Conservation (phyloP, 1,284 basidiomycete genomes). For the Irpex sp. region DNA sequence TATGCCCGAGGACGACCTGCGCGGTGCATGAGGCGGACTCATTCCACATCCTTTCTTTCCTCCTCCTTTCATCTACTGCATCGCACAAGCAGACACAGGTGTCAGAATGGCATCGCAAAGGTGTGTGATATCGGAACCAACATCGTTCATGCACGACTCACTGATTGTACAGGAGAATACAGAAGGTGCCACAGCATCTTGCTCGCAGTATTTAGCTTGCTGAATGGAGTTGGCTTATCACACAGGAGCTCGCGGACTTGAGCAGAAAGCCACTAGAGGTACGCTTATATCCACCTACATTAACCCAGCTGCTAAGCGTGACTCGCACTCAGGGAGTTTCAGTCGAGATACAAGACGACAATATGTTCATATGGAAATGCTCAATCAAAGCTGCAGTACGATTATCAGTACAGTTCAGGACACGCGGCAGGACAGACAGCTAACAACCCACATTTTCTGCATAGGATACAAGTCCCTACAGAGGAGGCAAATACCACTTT, state of each 20-base stretch:
- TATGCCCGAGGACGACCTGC: too few relatives aligned
- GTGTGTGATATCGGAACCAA: constrained; percentile 28
- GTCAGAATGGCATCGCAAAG: constrained; percentile 55
- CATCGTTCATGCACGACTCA: not conserved
- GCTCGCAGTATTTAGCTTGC: constrained; percentile 3
- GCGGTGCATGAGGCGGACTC: too few relatives aligned
- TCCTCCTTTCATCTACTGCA: not conserved
- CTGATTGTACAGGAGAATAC: constrained; percentile 51
- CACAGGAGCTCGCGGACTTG: constrained; percentile 62
- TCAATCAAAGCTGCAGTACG: constrained; percentile 73
- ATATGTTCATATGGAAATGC: constrained; percentile 78
- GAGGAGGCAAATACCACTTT: constrained; percentile 79
- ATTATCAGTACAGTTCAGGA: constrained; percentile 8
- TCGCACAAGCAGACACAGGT: not conserved
- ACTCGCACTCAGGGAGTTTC: constrained; percentile 45
- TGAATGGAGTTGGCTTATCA: not conserved
- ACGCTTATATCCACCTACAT: constrained; percentile 13
- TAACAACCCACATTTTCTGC: not conserved
- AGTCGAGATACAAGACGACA: constrained; percentile 66
- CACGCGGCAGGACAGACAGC: not conserved
- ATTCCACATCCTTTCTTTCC: not conserved
- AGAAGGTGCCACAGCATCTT: constrained; percentile 45
- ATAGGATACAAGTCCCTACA: constrained; percentile 80
- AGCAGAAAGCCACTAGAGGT: constrained; percentile 60
- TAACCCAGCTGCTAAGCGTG: not conserved